Percentiles rank a stretch among this genome's conserved stretches.
phyloP scores from a whole-genome alignment of 2,329 filamentous ascomycete genomes.

The Penicillium sp. region DNA sequence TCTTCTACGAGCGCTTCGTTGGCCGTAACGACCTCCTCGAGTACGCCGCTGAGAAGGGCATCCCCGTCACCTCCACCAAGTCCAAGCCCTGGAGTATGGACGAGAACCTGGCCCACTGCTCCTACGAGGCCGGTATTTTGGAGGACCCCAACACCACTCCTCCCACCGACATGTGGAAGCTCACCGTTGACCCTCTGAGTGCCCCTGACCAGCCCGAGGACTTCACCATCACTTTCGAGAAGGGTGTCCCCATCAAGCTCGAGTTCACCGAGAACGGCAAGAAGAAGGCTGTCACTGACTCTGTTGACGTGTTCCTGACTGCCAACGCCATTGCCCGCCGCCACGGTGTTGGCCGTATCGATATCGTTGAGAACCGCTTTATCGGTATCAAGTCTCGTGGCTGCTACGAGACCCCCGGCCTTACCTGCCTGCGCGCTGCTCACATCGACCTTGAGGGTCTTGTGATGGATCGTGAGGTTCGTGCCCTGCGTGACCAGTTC shows the following conservation, averaged over 20 bases:
- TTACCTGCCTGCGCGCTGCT: slow-evolving; percentile 32
- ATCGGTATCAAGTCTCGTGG: slow-evolving; percentile 75
- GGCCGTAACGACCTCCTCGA: slow-evolving; percentile 48
- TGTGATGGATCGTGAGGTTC: slow-evolving; percentile 63
- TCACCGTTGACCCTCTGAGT: slow-evolving; percentile 60
- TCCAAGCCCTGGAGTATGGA: slow-evolving; percentile 50
- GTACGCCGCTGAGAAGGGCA: slow-evolving; percentile 45
- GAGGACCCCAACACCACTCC: slow-evolving; percentile 56
- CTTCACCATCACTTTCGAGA: slow-evolving; percentile 66
- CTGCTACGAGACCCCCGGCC: slow-evolving; percentile 61
- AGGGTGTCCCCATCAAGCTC: slow-evolving; percentile 68
- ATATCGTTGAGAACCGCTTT: slow-evolving; percentile 78
- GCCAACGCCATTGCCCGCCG: slow-evolving; percentile 66
- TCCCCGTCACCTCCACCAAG: slow-evolving; percentile 48
- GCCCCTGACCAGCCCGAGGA: slow-evolving; percentile 67
- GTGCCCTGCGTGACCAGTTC: slow-evolving; percentile 65
- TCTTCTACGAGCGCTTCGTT: slow-evolving; percentile 47
- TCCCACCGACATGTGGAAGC: slow-evolving; percentile 72
- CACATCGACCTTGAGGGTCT: slow-evolving; percentile 49
- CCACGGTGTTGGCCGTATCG: slow-evolving; percentile 72
- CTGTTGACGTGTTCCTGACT: slow-evolving; percentile 66
- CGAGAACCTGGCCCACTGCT: slow-evolving; percentile 56
- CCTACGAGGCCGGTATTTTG: slow-evolving; percentile 67
- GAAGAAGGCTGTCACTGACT: slow-evolving; percentile 58
- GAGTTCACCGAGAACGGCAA: slow-evolving; percentile 49